Evolutionary conservation across 164 flowering plant species (phyloP), one percentile per base, ranked within the genome.

Genomic region (Tinospora cordifolia): DNA sequence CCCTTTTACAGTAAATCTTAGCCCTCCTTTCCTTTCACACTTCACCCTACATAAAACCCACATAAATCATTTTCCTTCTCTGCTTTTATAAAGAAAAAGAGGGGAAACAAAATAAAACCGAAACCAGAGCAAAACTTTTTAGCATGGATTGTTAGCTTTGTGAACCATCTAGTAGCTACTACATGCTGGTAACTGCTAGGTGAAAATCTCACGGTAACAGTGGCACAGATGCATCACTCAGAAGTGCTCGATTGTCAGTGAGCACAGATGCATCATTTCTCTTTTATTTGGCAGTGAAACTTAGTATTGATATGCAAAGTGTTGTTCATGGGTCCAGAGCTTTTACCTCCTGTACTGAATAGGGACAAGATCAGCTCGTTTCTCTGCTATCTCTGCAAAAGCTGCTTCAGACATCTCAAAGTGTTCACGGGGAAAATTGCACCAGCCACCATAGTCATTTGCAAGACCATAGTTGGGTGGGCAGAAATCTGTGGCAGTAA

Each of bases 361-460:
- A 4, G 93, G 93, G 65, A 91, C 91, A 3, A 86, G 81, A 72
- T 84, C 92, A 49, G 93, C 93, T 65, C 36, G 69, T 64, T 12
- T 73, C 75, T 77, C 78, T 17, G 97, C 91, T 10, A 91, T 89
- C 72, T 82, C 77, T 9, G 77, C 69, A 71, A 91, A 90, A 26
- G 90, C 87, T 0, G 85, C 68, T 75, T 83, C 79, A 0, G 95
- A 85, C 87, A 89, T 82, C 78, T 89, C 90, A 71, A 91, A 91
- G 73, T 91, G 97, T 67, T 84, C 82, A 26, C 78, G 75, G 19
- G 95, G 95, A 73, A 81, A 80, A 62, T 91, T 90, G 77, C 97
- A 89, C 95, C 95, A 89, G 39, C 93, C 95, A 58, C 97, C 97
- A 71, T 87, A 84, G 25, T 91, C 93, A 25, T 83, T 27, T 1